Conservation (phyloP, 805 yeast species). For the Pichia rugopelliculosa region DNA sequence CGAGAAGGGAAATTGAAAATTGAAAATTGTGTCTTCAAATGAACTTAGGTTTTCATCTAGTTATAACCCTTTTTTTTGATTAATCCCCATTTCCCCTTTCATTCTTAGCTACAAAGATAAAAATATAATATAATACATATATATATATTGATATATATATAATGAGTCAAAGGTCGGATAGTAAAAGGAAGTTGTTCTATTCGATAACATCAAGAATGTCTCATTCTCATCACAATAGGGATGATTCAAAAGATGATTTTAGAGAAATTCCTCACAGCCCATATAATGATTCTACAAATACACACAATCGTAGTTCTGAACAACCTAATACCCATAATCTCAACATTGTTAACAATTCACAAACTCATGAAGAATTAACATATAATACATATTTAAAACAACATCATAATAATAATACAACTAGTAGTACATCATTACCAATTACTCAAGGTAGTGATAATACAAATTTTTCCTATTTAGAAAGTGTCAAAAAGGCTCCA, state of each 20-base stretch:
- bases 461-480: background rate
- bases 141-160: background rate
- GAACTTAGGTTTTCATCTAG: too few species aligned
- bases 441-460: background rate
- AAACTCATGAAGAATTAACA: background rate
- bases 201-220: background rate
- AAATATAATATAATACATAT: too few species aligned
- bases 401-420: too few species aligned
- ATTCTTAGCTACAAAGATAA: too few species aligned
- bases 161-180: background rate
- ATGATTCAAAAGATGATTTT: background rate
- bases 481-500: background rate
- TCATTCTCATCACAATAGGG: background rate
- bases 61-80: too few species aligned
- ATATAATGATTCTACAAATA: background rate
- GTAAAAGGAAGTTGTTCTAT: background rate
- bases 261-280: background rate
- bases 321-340: background rate
- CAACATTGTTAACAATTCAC: background rate
- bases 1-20: background rate
- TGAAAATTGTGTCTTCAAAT: too few species aligned
- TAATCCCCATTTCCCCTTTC: background rate
- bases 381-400: background rate
- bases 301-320: background rate
- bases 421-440: background rate